Evolutionary conservation across 208 protist genomes (phyloP), one percentile per base, ranked within the genome.

Genomic region (Acanthamoeba castellanii): DNA sequence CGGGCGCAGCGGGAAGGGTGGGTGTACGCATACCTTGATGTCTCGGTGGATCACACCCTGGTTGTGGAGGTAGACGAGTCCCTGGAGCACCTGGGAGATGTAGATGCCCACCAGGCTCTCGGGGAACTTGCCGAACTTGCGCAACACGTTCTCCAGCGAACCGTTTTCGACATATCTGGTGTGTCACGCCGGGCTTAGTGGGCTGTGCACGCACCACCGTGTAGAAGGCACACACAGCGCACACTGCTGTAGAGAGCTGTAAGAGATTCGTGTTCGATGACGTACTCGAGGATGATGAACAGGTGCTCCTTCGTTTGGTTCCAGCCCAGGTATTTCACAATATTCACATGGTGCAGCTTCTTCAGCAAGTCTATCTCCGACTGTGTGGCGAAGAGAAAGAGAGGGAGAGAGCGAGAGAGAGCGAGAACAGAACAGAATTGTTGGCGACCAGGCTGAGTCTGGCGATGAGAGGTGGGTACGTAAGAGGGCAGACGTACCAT

Each of bases 11-110:
- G 66, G 7, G 16, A 16, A 13, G 13, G 50, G 50, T 13, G 13
- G 50, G 50, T 55, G 50, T 55, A 13, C 5, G 13, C 34, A 16
- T 45, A 94, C 98, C 42, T 98, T 98, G 84, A 98, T 98, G 94
- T 98, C 98, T 50, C 98, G 22, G 92, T 99, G 98, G 70, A 98
- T 98, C 16, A 98, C 98, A 97, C 96, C 98, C 61, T 99, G 97
- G 6, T 96, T 81, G 93, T 99, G 98, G 0, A 99, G 90, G 87
- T 98, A 99, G 16, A 97, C 89, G 1, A 99, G 95, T 9, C 98
- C 98, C 37, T 96, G 87, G 1, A 99, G 95, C 0, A 99, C 97
- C 93, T 99, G 98, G 16, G 95, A 22, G 13, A 98, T 97, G 95
- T 99, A 99, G 34, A 97, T 93, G 42, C 1, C 87, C 16, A 92